Evolutionary conservation across 148 eudicot genomes (phyloP).

Genomic region (Chenopodium album): DNA sequence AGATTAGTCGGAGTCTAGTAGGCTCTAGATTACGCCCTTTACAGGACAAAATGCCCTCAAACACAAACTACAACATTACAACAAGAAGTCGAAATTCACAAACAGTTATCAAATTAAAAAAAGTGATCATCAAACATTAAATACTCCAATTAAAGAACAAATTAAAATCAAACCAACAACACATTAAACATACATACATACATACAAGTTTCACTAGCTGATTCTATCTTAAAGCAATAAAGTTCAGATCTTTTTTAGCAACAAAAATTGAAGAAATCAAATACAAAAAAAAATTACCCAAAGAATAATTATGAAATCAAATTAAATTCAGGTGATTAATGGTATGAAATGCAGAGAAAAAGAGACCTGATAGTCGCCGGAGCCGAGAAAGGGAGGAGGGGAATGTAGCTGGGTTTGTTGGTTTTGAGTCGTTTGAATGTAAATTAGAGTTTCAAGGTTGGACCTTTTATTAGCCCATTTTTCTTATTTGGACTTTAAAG

Average conservation of each 20-base stretch:
- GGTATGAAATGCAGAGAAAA: neutral
- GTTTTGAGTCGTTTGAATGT: neutral
- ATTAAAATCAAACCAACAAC: neutral
- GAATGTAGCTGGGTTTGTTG: neutral
- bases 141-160: neutral
- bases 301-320: too few species aligned
- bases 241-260: neutral
- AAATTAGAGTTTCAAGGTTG: neutral
- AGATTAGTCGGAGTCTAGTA: too few species aligned
- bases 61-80: too few species aligned
- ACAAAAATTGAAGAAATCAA: neutral
- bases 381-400: neutral
- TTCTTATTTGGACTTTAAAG: neutral
- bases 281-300: neutral
- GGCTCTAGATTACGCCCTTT: too few species aligned
- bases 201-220: neutral
- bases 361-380: conserved; percentile 8
- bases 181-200: neutral
- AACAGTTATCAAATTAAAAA: too few species aligned
- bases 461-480: neutral
- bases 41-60: too few species aligned
- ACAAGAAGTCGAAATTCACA: too few species aligned
- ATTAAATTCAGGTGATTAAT: too few species aligned
- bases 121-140: neutral
- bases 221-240: neutral